phyloP scores from a whole-genome alignment of 2,329 filamentous ascomycete genomes.

The Talaromyces sp. region DNA sequence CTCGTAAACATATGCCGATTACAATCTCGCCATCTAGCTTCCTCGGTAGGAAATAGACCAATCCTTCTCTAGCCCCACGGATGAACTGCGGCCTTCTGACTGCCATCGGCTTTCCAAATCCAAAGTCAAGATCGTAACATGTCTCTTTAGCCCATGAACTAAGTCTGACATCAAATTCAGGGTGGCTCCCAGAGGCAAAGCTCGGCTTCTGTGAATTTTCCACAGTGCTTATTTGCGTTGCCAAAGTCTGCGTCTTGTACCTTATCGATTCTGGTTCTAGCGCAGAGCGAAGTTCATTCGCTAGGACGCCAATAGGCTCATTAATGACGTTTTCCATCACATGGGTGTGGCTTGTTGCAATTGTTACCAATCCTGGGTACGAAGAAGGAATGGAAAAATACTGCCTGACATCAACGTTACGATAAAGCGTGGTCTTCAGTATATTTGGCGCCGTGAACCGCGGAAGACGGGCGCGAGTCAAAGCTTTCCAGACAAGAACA shows the following conservation, averaged over 20 bases:
- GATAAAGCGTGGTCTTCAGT: slow-evolving; percentile 32
- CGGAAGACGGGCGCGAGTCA: slow-evolving; percentile 36
- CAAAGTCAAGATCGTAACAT: slow-evolving; percentile 45
- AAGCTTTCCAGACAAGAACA: slow-evolving; percentile 47
- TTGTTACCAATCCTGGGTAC: slow-evolving; percentile 47
- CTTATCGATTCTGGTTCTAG: slow-evolving; percentile 32
- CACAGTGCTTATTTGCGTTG: slow-evolving; percentile 25
- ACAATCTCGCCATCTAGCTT: slow-evolving; percentile 38
- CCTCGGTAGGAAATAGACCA: slow-evolving; percentile 48
- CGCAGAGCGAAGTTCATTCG: slow-evolving; percentile 34
- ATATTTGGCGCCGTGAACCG: slow-evolving; percentile 21
- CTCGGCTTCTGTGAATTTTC: background rate
- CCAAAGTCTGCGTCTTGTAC: slow-evolving; percentile 35
- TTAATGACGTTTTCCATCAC: slow-evolving; percentile 23
- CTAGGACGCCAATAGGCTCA: slow-evolving; percentile 28
- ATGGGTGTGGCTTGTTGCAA: slow-evolving; percentile 38
- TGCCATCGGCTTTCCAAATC: slow-evolving; percentile 41
- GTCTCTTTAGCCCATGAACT: slow-evolving; percentile 51
- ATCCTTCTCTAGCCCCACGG: slow-evolving; percentile 34
- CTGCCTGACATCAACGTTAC: slow-evolving; percentile 45
- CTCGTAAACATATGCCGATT: slow-evolving; percentile 40
- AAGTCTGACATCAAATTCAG: slow-evolving; percentile 43
- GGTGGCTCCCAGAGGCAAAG: slow-evolving; percentile 31
- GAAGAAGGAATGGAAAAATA: slow-evolving; percentile 35
- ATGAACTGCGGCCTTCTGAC: slow-evolving; percentile 46